These are phyloP conservation scores for Microcos paniculata DNA, from an alignment of 345 rosid genomes.

Conservation along the genomic window DNA sequence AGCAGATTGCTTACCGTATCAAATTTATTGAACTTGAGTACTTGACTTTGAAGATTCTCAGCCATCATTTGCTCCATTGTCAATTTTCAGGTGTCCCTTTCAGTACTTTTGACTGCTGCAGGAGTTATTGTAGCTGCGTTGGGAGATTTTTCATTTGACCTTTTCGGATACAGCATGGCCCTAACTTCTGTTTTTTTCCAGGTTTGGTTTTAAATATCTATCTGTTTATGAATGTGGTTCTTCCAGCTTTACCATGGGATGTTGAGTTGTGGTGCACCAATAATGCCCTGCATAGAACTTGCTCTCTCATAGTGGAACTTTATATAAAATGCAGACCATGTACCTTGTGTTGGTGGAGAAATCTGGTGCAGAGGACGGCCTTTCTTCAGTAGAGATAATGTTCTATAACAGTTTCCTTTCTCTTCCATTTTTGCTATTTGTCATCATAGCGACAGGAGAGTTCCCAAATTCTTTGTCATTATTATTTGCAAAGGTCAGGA, in stretches of 20 bases:
- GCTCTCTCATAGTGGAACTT: conserved; percentile 8
- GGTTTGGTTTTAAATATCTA: conserved; percentile 6
- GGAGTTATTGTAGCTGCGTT: conserved; percentile 90
- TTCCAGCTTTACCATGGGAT: neutral
- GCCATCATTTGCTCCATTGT: conserved; percentile 10
- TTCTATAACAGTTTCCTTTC: conserved; percentile 93
- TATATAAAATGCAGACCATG: conserved; percentile 71
- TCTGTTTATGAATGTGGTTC: conserved; percentile 1
- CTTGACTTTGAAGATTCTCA: neutral
- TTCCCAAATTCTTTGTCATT: conserved; percentile 76
- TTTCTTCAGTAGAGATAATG: conserved; percentile 92
- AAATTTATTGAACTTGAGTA: neutral
- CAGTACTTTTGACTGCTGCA: conserved; percentile 79
- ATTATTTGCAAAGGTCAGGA: conserved; percentile 80
- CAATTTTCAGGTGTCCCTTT: conserved; percentile 69
- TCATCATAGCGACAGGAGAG: conserved; percentile 80
- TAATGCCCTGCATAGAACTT: neutral
- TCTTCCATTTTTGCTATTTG: conserved; percentile 74
- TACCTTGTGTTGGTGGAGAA: conserved; percentile 95
- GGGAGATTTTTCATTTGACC: conserved; percentile 94
- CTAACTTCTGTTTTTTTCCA: conserved; percentile 79
- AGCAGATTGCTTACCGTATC: neutral
- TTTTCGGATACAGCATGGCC: conserved; percentile 88
- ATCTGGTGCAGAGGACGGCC: conserved; percentile 96
- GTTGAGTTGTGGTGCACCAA: neutral